Conservation (phyloP, 2,329 filamentous ascomycete species). For the Macroventuria anomochaeta region DNA sequence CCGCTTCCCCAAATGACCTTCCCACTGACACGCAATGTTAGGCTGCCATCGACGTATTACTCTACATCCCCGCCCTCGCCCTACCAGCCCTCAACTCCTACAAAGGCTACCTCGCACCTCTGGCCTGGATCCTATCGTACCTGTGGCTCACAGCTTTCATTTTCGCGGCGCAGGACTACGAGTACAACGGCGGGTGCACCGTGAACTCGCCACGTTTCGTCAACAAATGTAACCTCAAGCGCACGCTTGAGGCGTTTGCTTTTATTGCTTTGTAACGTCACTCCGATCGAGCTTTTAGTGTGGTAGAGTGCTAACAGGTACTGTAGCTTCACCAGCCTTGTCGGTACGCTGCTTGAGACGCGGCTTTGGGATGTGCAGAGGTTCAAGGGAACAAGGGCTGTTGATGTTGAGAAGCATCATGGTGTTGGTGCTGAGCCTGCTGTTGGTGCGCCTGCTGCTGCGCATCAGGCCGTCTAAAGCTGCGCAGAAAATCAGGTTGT, state of each 20-base stretch:
- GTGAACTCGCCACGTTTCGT: slow-evolving; percentile 19
- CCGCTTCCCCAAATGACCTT: too few species aligned
- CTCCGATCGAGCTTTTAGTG: too few species aligned
- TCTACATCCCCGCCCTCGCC: slow-evolving; percentile 23
- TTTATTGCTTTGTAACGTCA: slow-evolving; percentile 34
- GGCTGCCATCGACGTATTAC: slow-evolving; percentile 21
- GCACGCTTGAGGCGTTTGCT: slow-evolving; percentile 30
- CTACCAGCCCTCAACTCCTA: slow-evolving; percentile 25
- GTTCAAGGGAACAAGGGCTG: slow-evolving; percentile 4
- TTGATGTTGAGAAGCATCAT: slow-evolving; percentile 5
- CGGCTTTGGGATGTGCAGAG: slow-evolving; percentile 28
- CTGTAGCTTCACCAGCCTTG: slow-evolving; percentile 26
- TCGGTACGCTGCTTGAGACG: slow-evolving; percentile 26
- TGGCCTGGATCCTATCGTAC: slow-evolving; percentile 30
- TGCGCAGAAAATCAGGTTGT: not conserved
- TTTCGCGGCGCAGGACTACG: slow-evolving; percentile 33
- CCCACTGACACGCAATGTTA: not conserved
- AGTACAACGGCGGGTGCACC: slow-evolving; percentile 15
- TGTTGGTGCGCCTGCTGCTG: not conserved
- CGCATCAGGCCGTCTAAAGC: slow-evolving; percentile 1
- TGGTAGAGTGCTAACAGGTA: not conserved
- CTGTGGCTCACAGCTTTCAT: slow-evolving; percentile 37
- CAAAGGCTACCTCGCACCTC: slow-evolving; percentile 30
- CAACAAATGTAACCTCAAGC: slow-evolving; percentile 26
- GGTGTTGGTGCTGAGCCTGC: slow-evolving; percentile 5